phyloP scores from a whole-genome alignment of 2,329 filamentous ascomycete species.

The Coniosporium tulheliwenetii region DNA sequence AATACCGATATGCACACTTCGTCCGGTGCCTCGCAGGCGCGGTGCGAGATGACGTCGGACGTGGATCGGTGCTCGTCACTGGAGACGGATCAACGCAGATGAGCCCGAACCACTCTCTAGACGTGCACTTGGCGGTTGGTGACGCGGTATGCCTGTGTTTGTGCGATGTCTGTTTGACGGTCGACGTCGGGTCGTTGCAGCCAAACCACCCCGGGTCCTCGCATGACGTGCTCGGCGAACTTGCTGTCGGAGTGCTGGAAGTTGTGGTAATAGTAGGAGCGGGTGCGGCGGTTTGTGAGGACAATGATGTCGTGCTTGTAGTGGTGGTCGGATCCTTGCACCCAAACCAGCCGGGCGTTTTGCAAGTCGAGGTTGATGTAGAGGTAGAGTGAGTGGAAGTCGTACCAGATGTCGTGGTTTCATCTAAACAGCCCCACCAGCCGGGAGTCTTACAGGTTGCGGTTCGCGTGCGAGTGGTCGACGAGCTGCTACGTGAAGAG shows the following conservation, averaged over 20 bases:
- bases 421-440: slow-evolving; percentile 74
- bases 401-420: slow-evolving; percentile 34
- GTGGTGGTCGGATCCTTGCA: slow-evolving; percentile 36
- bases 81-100: slow-evolving; percentile 13
- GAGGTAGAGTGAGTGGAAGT: slow-evolving; percentile 16
- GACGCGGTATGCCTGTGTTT: slow-evolving; percentile 4
- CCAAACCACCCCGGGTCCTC: not conserved
- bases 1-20: too few relatives aligned
- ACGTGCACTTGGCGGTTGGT: slow-evolving; percentile 6
- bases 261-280: slow-evolving; percentile 2
- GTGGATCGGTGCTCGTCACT: not conserved
- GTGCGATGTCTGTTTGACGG: slow-evolving; percentile 1
- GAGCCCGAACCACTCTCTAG: slow-evolving; percentile 13
- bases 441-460: slow-evolving; percentile 82
- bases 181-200: slow-evolving; percentile 1
- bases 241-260: slow-evolving; percentile 1
- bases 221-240: not conserved
- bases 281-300: slow-evolving; percentile 2
- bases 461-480: slow-evolving; percentile 52
- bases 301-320: slow-evolving; percentile 6
- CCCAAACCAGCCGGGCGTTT: slow-evolving; percentile 50
- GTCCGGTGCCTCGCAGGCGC: too few relatives aligned
- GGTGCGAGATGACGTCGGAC: too few relatives aligned
- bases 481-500: slow-evolving; percentile 32
- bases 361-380: slow-evolving; percentile 32